Percentiles rank a stretch among this genome's conserved stretches.
Evolutionary conservation across 2,329 filamentous ascomycete species (phyloP).

Genomic region (Myotisia sp.): DNA sequence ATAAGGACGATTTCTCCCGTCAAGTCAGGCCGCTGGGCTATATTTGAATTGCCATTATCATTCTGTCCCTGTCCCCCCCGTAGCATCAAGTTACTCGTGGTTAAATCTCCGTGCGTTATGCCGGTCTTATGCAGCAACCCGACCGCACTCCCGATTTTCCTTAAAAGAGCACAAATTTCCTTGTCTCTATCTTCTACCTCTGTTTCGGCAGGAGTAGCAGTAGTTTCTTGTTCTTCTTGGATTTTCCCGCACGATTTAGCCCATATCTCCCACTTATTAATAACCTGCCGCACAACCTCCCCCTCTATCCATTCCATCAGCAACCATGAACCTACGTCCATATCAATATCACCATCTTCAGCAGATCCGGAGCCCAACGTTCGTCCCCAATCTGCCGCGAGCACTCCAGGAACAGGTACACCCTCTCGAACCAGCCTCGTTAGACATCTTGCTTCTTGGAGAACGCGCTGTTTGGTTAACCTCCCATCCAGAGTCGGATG

Average conservation of each 20-base stretch:
- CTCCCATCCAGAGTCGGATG: slow-evolving; percentile 79
- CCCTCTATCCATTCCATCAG: slow-evolving; percentile 78
- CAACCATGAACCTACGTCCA: slow-evolving; percentile 60
- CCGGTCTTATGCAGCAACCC: slow-evolving; percentile 69
- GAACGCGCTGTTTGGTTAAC: slow-evolving; percentile 70
- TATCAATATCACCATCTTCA: slow-evolving; percentile 38
- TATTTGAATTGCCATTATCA: slow-evolving; percentile 3
- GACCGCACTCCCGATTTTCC: slow-evolving; percentile 54
- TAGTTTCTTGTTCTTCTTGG: slow-evolving; percentile 13
- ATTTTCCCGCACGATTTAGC: slow-evolving; percentile 19
- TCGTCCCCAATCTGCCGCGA: slow-evolving; percentile 50
- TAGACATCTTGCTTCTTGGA: slow-evolving; percentile 78
- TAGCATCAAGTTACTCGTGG: slow-evolving; percentile 93
- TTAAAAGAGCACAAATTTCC: slow-evolving; percentile 49
- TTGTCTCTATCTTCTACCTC: slow-evolving; percentile 30
- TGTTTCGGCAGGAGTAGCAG: slow-evolving; percentile 16
- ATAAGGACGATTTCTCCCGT: slow-evolving; percentile 75
- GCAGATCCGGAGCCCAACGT: slow-evolving; percentile 7
- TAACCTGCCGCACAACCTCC: slow-evolving; percentile 50
- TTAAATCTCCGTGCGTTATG: slow-evolving; percentile 87
- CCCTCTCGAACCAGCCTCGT: slow-evolving; percentile 65
- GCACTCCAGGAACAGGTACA: slow-evolving; percentile 66
- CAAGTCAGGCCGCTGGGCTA: slow-evolving; percentile 18
- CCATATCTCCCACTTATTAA: slow-evolving; percentile 54
- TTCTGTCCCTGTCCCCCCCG: slow-evolving; percentile 21